These are phyloP conservation scores for Hydnum rufescens DNA, from an alignment of 768 basidiomycete genomes.

Conservation along the genomic window DNA sequence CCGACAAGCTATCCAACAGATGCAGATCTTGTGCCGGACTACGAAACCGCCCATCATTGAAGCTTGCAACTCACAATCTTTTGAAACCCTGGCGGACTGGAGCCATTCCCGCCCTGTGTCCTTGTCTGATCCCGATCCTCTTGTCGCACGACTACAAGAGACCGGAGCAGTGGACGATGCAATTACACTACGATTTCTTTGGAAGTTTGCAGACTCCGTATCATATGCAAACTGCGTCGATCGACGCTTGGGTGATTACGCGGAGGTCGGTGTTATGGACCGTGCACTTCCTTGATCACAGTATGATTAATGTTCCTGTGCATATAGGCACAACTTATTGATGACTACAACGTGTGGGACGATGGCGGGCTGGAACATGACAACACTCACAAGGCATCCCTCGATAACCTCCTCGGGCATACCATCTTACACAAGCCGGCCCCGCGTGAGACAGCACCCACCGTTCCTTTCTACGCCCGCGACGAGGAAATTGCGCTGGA, in stretches of 20 bases:
- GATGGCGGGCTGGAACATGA: neutral
- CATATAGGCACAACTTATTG: slow-evolving; percentile 20
- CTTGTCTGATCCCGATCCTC: too few species aligned
- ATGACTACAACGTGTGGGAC: neutral
- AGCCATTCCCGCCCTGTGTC: neutral
- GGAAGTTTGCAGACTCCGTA: slow-evolving; percentile 22
- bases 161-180: too few species aligned
- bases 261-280: too few species aligned
- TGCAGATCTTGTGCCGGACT: slow-evolving; percentile 31
- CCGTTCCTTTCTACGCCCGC: neutral
- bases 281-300: too few species aligned
- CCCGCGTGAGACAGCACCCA: neutral
- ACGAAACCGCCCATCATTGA: too few species aligned
- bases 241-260: slow-evolving; percentile 18
- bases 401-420: slow-evolving; percentile 1
- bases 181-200: slow-evolving; percentile 2
- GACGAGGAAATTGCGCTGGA: neutral
- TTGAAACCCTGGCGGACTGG: slow-evolving; percentile 2
- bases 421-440: neutral
- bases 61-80: neutral
- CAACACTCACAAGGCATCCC: neutral
- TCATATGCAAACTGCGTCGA: slow-evolving; percentile 39
- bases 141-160: too few species aligned
- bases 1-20: slow-evolving; percentile 37
- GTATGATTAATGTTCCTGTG: too few species aligned